A percentile compares a stretch with the other conserved stretches of the same genome.
phyloP scores from a whole-genome alignment of 2,329 filamentous ascomycete genomes.

The Sclerotinia trifoliorum region DNA sequence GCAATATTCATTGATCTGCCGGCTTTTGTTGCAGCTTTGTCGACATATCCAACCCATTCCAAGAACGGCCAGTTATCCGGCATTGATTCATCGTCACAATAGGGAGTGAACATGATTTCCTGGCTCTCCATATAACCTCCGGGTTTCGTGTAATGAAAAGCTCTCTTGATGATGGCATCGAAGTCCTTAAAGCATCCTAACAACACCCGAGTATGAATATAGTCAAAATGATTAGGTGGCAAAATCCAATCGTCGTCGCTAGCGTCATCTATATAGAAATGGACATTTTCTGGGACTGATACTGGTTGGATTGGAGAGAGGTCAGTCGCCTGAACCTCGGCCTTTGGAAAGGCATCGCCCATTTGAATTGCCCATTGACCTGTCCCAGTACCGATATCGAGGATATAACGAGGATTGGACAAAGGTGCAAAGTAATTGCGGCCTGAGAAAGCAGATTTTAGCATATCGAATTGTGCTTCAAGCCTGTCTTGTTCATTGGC shows the following conservation, averaged over 20 bases:
- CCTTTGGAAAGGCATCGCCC: slow-evolving; percentile 58
- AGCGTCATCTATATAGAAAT: slow-evolving; percentile 58
- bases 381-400: slow-evolving; percentile 50
- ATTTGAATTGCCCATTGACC: slow-evolving; percentile 62
- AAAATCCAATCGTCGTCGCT: slow-evolving; percentile 47
- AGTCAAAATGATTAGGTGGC: slow-evolving; percentile 52
- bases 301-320: slow-evolving; percentile 66
- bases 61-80: slow-evolving; percentile 31
- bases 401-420: slow-evolving; percentile 38
- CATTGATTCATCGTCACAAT: slow-evolving; percentile 46
- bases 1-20: slow-evolving; percentile 32
- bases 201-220: slow-evolving; percentile 52
- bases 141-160: slow-evolving; percentile 42
- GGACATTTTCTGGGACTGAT: slow-evolving; percentile 68
- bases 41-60: slow-evolving; percentile 30
- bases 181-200: slow-evolving; percentile 40
- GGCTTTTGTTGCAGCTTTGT: slow-evolving; percentile 31
- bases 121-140: slow-evolving; percentile 42
- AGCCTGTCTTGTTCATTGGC: slow-evolving; percentile 50
- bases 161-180: slow-evolving; percentile 53
- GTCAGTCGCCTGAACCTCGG: slow-evolving; percentile 61
- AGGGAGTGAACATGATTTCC: slow-evolving; percentile 44
- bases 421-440: slow-evolving; percentile 47
- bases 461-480: slow-evolving; percentile 50
- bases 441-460: slow-evolving; percentile 41